A percentile compares a stretch with the other conserved stretches of the same genome.
phyloP scores from a whole-genome alignment of 2,329 filamentous ascomycete genomes.

The Aspergillus pseudonomiae region DNA sequence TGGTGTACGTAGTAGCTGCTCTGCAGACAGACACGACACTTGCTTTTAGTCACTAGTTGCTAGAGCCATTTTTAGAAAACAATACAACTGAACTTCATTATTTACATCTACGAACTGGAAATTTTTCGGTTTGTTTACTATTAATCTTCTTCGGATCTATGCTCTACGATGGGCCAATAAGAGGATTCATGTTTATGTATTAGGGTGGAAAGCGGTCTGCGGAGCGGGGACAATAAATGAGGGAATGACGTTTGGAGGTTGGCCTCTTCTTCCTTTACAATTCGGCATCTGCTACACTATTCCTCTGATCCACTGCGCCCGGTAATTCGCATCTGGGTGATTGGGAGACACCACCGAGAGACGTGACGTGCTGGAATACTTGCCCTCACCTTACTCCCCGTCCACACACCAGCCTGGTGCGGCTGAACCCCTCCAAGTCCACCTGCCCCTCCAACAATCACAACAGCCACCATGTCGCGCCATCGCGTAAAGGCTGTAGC shows the following conservation, averaged over 20 bases:
- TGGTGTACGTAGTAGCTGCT: not conserved
- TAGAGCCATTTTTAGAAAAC: not conserved
- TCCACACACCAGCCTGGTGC: not conserved
- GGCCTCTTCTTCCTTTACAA: conserved; percentile 8
- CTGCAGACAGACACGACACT: not conserved
- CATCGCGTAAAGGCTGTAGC: conserved; percentile 49
- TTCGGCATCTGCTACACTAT: not conserved
- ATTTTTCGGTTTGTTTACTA: not conserved
- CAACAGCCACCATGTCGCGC: conserved; percentile 43
- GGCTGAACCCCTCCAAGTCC: not conserved
- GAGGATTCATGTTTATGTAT: not conserved
- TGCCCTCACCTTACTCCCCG: not conserved
- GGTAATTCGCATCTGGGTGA: not conserved
- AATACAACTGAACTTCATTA: not conserved
- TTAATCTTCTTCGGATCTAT: not conserved
- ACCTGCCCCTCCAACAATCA: conserved; percentile 8
- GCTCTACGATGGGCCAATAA: not conserved
- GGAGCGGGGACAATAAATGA: conserved; percentile 2
- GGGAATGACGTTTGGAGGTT: conserved; percentile 38
- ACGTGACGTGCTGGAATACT: not conserved
- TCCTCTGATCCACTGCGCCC: not conserved
- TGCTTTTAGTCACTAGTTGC: not conserved
- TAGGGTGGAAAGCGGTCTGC: not conserved
- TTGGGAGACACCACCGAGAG: not conserved
- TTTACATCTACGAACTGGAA: not conserved